Evolutionary conservation across 2,329 filamentous ascomycete species (phyloP).

Genomic region (Cladosporium sp.): DNA sequence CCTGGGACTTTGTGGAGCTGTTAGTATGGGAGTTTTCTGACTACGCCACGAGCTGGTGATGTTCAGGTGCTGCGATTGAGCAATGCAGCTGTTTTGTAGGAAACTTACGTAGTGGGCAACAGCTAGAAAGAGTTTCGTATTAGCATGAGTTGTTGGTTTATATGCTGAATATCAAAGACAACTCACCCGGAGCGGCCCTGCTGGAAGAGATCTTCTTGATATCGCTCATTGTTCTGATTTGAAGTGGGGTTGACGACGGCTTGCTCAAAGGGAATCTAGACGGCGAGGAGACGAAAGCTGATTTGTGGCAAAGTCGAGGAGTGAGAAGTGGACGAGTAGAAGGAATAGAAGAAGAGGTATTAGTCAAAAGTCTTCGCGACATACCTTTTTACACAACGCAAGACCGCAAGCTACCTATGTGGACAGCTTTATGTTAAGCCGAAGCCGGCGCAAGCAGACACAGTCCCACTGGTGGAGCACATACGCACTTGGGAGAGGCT

Average conservation of each 20-base stretch:
- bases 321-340: not conserved
- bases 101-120: conserved; percentile 41
- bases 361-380: conserved; percentile 7
- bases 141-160: too few species aligned
- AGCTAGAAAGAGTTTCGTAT: conserved; percentile 24
- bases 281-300: not conserved
- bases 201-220: conserved; percentile 41
- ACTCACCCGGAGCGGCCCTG: conserved; percentile 42
- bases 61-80: not conserved
- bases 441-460: conserved; percentile 9
- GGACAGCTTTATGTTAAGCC: conserved; percentile 12
- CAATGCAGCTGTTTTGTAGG: not conserved
- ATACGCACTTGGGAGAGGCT: not conserved
- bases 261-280: conserved; percentile 2
- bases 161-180: too few species aligned
- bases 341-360: not conserved
- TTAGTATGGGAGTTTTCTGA: not conserved
- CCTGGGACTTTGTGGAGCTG: conserved; percentile 41
- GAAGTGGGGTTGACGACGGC: not conserved
- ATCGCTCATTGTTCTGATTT: conserved; percentile 35
- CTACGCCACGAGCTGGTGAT: too few species aligned
- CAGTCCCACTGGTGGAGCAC: not conserved
- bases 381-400: not conserved
- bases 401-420: not conserved
- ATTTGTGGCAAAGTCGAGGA: not conserved